phyloP scores from a whole-genome alignment of 495 filamentous ascomycete genomes.

The Xylaria flabelliformis region DNA sequence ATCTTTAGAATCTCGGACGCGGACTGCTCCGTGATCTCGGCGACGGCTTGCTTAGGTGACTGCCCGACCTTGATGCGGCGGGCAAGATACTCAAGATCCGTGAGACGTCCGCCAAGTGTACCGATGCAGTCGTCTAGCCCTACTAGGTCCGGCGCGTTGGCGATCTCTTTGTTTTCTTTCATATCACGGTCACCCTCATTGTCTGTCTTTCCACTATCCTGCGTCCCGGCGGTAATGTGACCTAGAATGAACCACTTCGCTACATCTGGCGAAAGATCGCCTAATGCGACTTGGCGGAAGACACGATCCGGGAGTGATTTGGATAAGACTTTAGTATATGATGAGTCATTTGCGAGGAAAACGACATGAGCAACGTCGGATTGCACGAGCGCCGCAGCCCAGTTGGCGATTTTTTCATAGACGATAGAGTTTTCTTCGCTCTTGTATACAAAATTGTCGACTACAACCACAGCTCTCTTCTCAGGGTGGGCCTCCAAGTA shows the following conservation, averaged over 20 bases:
- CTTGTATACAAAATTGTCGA: conserved; percentile 93
- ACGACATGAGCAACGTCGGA: conserved; percentile 95
- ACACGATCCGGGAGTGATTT: conserved; percentile 90
- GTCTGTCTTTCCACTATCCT: conserved; percentile 27
- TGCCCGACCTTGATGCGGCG: conserved; percentile 91
- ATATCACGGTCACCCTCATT: conserved; percentile 22
- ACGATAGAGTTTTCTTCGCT: conserved; percentile 73
- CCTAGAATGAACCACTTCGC: conserved; percentile 90
- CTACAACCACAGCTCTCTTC: conserved; percentile 80
- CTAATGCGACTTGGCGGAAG: conserved; percentile 82
- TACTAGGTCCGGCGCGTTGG: conserved; percentile 51
- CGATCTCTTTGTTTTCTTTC: conserved; percentile 40
- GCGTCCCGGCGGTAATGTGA: conserved; percentile 60
- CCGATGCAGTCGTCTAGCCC: conserved; percentile 85
- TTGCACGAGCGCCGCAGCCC: conserved; percentile 85
- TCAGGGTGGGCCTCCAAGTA: conserved; percentile 93
- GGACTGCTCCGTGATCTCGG: conserved; percentile 86
- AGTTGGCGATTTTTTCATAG: conserved; percentile 90
- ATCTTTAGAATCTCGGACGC: conserved; percentile 92
- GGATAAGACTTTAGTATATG: conserved; percentile 85
- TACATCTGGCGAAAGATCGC: conserved; percentile 83
- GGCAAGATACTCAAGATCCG: conserved; percentile 91
- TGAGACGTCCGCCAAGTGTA: conserved; percentile 84
- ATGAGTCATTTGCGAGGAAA: conserved; percentile 92
- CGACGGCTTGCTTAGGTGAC: conserved; percentile 80